These are phyloP conservation scores for Monilinia aucupariae DNA, from an alignment of 2,329 filamentous ascomycete species.

Conservation along the genomic window DNA sequence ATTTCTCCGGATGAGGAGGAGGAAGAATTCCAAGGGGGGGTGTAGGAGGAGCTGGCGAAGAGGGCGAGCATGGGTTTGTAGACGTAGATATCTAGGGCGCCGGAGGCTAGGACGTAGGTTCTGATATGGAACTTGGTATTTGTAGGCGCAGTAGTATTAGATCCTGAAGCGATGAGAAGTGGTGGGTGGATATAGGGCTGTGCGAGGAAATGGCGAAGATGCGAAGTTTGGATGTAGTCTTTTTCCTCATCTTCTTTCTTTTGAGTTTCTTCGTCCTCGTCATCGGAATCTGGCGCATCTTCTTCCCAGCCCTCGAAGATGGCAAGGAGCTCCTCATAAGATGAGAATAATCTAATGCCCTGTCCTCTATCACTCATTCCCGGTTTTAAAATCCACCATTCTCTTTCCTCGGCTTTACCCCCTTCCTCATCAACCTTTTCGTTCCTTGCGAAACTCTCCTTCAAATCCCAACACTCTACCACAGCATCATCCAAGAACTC, in stretches of 20 bases:
- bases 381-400: conserved; percentile 99
- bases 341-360: conserved; percentile 84
- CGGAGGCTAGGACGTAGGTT: conserved; percentile 79
- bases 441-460: conserved; percentile 71
- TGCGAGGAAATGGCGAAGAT: conserved; percentile 91
- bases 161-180: conserved; percentile 51
- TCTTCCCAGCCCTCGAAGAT: conserved; percentile 93
- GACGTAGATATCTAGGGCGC: conserved; percentile 75
- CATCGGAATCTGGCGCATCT: conserved; percentile 58
- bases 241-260: conserved; percentile 47
- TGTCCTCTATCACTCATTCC: conserved; percentile 96
- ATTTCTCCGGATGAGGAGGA: conserved; percentile 20
- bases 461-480: conserved; percentile 81
- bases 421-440: conserved; percentile 52
- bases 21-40: conserved; percentile 48
- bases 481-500: conserved; percentile 94
- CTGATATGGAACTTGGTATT: conserved; percentile 90
- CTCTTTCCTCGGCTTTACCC: conserved; percentile 40
- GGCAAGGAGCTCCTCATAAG: conserved; percentile 71
- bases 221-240: conserved; percentile 68
- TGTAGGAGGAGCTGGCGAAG: conserved; percentile 74
- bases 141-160: conserved; percentile 36
- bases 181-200: conserved; percentile 93
- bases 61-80: conserved; percentile 89
- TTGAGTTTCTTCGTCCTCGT: conserved; percentile 44